Evolutionary conservation across 345 rosid genomes (phyloP), one percentile per base, ranked within the genome.

Genomic region (Ceriops decandra): DNA sequence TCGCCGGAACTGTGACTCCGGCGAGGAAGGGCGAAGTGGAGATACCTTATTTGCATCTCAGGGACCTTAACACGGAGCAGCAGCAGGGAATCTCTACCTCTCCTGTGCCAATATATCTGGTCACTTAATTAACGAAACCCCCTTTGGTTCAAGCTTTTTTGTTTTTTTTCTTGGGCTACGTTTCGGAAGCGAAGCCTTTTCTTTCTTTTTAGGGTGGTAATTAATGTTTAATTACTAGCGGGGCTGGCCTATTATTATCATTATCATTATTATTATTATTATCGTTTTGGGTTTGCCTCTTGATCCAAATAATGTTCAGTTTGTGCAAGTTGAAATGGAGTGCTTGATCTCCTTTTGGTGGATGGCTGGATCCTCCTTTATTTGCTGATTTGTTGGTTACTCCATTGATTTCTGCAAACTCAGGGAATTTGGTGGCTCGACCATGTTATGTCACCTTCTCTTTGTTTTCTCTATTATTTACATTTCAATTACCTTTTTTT

Each of bases 31-130:
- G 75, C 35, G 85, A 90, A 63, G 28, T 81, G 77, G 82, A 74
- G 28, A 67, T 86, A 17, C 97, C 96, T 0, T 91, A 93, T 70
- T 19, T 85, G 80, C 86, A 90, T 68, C 83, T 93, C 68, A 83
- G 89, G 76, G 93, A 93, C 74, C 89, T 88, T 17, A 89, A 73
- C 82, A 80, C 76, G 95, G 96, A 59, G 27, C 59, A 54, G 16
- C 59, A 54, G 16, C 59, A 10, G 58, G 87, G 95, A 75, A 68
- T 77, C 38, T 85, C 92, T 47, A 74, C 87, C 56, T 85, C 95
- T 10, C 30, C 76, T 7, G 57, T 30, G 73, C 76, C 80, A 1
- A 72, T 77, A 11, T 77, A 77, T 52, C 62, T 77, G 57, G 80
- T 77, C 42, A 77, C 80, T 32, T 77, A 28, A 71, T 6, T 2